phyloP scores from a whole-genome alignment of 2,329 filamentous ascomycete genomes.

The Stachybotrys echinatus region DNA sequence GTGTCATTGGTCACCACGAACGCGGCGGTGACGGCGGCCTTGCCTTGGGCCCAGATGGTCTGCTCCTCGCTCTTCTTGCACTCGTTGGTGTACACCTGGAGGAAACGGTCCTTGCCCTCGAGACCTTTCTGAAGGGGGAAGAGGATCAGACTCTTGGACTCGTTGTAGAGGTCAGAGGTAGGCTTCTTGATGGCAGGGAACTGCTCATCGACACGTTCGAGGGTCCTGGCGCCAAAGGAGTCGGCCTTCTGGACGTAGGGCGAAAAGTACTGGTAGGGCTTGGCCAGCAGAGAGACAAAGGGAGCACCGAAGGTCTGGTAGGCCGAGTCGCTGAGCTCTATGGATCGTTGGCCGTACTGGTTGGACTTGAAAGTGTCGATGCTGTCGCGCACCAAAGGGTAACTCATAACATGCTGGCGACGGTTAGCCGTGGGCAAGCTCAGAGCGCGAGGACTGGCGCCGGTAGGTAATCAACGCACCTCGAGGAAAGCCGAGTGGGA shows the following conservation, averaged over 20 bases:
- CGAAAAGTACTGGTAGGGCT: slow-evolving; percentile 74
- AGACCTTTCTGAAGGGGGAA: slow-evolving; percentile 58
- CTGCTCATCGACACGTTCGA: slow-evolving; percentile 62
- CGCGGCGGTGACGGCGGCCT: slow-evolving; percentile 63
- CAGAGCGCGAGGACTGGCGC: no score
- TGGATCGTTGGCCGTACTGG: slow-evolving; percentile 76
- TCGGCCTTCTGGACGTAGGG: slow-evolving; percentile 85
- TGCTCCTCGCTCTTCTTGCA: slow-evolving; percentile 60
- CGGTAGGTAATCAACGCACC: slow-evolving; percentile 32
- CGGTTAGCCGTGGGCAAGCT: slow-evolving; percentile 4
- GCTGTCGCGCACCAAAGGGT: slow-evolving; percentile 76
- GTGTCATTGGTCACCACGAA: slow-evolving; percentile 63
- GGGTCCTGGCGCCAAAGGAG: slow-evolving; percentile 65
- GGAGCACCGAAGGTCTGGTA: slow-evolving; percentile 75
- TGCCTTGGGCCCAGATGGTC: slow-evolving; percentile 60
- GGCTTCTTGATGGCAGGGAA: slow-evolving; percentile 74
- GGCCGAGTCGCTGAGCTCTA: slow-evolving; percentile 68
- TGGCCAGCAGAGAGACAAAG: slow-evolving; percentile 64
- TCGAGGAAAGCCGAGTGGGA: slow-evolving; percentile 44
- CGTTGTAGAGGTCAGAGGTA: slow-evolving; percentile 62
- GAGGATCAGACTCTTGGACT: slow-evolving; percentile 56
- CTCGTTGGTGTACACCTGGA: slow-evolving; percentile 51
- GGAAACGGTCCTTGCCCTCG: slow-evolving; percentile 58
- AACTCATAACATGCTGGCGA: slow-evolving; percentile 72
- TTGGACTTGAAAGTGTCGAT: slow-evolving; percentile 75